Evolutionary conservation across 2,329 filamentous ascomycete genomes (phyloP), one percentile per base, ranked within the genome.

Genomic region (Talaromyces sp.): DNA sequence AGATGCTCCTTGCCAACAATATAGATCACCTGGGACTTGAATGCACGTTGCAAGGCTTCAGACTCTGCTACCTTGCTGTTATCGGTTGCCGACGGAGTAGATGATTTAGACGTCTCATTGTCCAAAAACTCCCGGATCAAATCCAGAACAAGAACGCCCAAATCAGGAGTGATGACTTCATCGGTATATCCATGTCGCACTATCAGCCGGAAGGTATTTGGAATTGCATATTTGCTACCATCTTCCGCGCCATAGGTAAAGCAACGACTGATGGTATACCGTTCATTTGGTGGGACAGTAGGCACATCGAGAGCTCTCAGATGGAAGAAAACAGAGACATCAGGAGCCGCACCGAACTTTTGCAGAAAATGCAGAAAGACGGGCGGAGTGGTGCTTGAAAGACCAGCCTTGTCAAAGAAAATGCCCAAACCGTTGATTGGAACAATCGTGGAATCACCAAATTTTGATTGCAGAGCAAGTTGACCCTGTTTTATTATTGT

Each of bases 391-490:
- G 84, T 83, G 43, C 86, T 83, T 0, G 71, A 54, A n/a, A 68
- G 69, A 50, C 90, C 90, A 0, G 86, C 83, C 76, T 93, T 93
- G 78, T 93, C 90, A 73, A 93, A 92, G 79, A 91, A 93, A 63
- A 93, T 87, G 1, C 89, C 90, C 7, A 86, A 83, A 33, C 82
- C 90, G 64, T 80, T 81, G 61, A 86, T 84, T 0, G 78, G 79
- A 33, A 80, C 82, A n/a, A 85, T 69, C 22, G 61, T 67, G 33
- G 71, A 72, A 10, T 74, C 74, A 11, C 80, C 79, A 60, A 79
- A 83, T 2, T 37, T 45, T 3, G 54, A 33, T 6, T 56, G 57
- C 3, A 83, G 75, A n/a, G 75, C 71, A 9, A 81, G 66, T 17
- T 65, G 54, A 19, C 63, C 65, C 35, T 69, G 58, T 39, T 64